These are phyloP conservation scores for Trapa bicornis DNA, from an alignment of 345 rosid genomes.

Conservation along the genomic window DNA sequence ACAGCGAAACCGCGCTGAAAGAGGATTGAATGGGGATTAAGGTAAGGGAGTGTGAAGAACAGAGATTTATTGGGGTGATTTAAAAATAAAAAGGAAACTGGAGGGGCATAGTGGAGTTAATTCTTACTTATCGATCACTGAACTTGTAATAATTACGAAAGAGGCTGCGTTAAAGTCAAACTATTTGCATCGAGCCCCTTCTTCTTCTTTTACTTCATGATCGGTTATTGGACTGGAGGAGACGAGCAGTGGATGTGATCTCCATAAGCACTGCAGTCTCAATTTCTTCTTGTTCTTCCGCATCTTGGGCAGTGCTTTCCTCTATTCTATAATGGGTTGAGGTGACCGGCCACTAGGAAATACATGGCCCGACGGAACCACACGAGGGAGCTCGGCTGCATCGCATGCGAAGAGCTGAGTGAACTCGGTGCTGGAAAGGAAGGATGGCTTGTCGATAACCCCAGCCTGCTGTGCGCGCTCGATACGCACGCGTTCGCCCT, in stretches of 20 bases:
- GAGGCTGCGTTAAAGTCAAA: not conserved
- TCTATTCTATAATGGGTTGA: not conserved
- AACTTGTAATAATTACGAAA: not conserved
- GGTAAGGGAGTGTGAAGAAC: too few species aligned
- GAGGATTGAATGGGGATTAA: not conserved
- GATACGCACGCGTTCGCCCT: conserved; percentile 61
- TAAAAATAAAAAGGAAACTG: not conserved
- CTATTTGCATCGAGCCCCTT: not conserved
- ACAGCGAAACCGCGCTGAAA: not conserved
- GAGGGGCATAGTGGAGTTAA: not conserved
- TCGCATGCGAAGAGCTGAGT: conserved; percentile 64
- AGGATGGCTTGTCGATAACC: conserved; percentile 72
- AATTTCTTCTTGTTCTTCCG: not conserved
- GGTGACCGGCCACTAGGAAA: not conserved
- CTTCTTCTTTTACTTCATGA: not conserved
- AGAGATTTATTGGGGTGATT: too few species aligned
- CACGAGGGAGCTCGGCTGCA: conserved; percentile 75
- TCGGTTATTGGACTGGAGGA: not conserved
- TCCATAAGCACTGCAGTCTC: not conserved
- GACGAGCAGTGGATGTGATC: not conserved
- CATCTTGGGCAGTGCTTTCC: not conserved
- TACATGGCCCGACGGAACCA: conserved; percentile 52
- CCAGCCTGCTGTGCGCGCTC: conserved; percentile 54
- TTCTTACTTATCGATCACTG: not conserved
- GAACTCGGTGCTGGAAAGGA: conserved; percentile 90